Evolutionary conservation across 2,329 filamentous ascomycete genomes (phyloP), one percentile per base, ranked within the genome.

Genomic region (Zymoseptoria ardabiliae): DNA sequence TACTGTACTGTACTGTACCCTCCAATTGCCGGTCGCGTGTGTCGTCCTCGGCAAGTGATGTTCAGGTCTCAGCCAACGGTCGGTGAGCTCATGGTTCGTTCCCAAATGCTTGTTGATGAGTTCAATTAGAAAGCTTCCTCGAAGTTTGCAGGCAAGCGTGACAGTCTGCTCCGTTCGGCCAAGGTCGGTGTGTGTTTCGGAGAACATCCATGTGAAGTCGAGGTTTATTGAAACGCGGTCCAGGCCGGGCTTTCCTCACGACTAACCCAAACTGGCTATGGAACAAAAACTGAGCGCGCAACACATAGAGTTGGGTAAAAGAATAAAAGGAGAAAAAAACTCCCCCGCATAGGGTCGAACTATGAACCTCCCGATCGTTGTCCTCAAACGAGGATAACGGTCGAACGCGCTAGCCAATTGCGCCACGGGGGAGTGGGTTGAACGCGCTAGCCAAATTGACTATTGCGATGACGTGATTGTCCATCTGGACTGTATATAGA

Each of bases 361-460:
- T 50, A 62, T 54, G 59, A 65, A 59, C 63, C 63, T 65, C 56
- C 61, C 63, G 63, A 54, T 65, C 48, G 11, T 30, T 50, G 58
- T 58, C 45, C 21, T 22, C 35, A 4, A 4, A 50, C 9, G n/a
- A 7, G 50, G 30, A 58, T 65, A 65, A 65, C 63, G 63, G 63
- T 54, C 63, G 63, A 65, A 65, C 63, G 63, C 63, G 63, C 63
- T 65, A 65, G 63, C 63, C 63, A 65, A 65, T 63, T 64, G 62
- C 62, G 62, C 62, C 60, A 60, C 45, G 55, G 57, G 54, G 56
- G 57, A 61, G 2, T 22, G 5, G 35, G 35, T n/a, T 41, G 35
- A 41, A n/a, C 35, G 35, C 35, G 35, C 35, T 13, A 52, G 22
- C 22, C 50, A 23, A n/a, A 17, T 53, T 53, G 22, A 28, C 50